phyloP scores from a whole-genome alignment of 345 rosid species.

The Lenwebbia sp. region DNA sequence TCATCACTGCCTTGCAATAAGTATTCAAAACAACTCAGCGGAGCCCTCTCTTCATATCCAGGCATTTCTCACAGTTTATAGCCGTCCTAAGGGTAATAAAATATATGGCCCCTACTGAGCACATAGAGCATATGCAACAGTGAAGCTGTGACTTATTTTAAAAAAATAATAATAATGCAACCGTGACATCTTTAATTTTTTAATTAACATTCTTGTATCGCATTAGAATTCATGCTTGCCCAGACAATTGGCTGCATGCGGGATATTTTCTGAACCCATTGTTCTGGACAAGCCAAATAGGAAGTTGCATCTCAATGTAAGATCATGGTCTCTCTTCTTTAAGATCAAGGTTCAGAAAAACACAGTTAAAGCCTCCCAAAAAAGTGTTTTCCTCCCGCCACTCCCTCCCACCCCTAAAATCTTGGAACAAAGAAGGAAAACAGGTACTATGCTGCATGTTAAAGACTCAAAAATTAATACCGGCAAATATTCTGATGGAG shows the following conservation, averaged over 20 bases:
- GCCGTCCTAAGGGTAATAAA: neutral
- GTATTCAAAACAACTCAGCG: neutral
- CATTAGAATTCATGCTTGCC: neutral
- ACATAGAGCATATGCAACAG: neutral
- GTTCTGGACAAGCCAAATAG: neutral
- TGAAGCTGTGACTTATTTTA: neutral
- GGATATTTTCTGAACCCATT: neutral
- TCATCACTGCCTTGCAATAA: neutral
- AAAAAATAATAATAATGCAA: neutral
- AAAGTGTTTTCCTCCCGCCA: neutral
- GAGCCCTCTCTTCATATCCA: neutral
- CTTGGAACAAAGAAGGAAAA: neutral
- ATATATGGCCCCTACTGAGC: neutral
- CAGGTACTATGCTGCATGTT: neutral
- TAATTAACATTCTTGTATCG: neutral
- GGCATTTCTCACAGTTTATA: neutral
- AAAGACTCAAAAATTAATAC: conserved; percentile 46
- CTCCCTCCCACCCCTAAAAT: neutral
- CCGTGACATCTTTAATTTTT: neutral
- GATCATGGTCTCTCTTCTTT: neutral
- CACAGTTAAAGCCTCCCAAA: neutral
- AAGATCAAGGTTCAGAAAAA: neutral
- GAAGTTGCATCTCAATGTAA: neutral
- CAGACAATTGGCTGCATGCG: neutral
- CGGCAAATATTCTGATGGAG: conserved; percentile 92